Base-by-base conservation (phyloP, 768 basidiomycete genomes). In the Ramaria rubella region DNA sequence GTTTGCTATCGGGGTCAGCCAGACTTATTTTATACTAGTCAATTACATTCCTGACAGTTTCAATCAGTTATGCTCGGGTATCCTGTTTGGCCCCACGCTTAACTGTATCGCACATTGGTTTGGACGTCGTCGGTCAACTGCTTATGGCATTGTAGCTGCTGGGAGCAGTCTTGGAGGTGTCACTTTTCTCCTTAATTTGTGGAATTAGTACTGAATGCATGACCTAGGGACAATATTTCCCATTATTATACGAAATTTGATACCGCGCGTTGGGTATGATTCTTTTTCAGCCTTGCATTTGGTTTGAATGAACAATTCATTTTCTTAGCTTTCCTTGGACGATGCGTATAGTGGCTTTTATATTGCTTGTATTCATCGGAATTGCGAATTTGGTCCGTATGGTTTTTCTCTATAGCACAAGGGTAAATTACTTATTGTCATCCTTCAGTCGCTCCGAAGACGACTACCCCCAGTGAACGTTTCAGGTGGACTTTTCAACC, bases 101-200 rank as follows among this genome's bases (percentile, higher is more conserved):
- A 56, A 60, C 11, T 59, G 62, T 23, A 49, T 61, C 14, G 43
- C 59, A 2, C 63, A 65, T 52, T 65, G 62, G 61, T 65, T 88
- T 72, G 78, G 80, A 58, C 77, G 71, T 57, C 74, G 70, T 55
- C 72, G 81, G 36, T 78, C 80, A 0, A 57, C 81, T 3, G 86
- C 81, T 0, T 66, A 87, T 67, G 86, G 87, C 2, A 57, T 86
- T 17, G 72, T 77, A 9, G 83, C 88, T 0, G 71, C 81, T 11
- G 87, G 88, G 0, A 80, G 83, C 0, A 85, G 84, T 0, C 49
- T 86, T 0, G 88, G 89, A 4, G 87, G 89, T 7, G 82, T 81
- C 0, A 5, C 24, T 14, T 27, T 55, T 12, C 24, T 46, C 8
- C 24, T 19, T 88, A 21, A 73, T 87, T 43, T 69, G 73, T 0